Evolutionary conservation across 2,329 filamentous ascomycete species (phyloP).

Genomic region (Leptographium lundbergii): DNA sequence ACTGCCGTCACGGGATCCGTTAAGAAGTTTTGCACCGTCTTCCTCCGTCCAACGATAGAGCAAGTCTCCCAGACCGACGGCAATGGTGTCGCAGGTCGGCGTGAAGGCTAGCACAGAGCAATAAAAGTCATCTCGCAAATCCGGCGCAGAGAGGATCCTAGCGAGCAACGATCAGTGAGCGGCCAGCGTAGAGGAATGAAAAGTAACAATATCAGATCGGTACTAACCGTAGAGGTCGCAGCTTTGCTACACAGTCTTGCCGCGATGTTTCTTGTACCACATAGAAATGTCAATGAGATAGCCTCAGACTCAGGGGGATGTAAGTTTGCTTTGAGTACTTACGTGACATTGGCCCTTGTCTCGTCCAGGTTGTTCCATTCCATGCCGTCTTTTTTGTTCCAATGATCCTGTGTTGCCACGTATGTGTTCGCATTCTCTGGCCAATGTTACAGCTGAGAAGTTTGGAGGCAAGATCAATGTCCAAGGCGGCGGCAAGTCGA

Average conservation of each 20-base stretch:
- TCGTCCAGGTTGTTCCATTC: constrained; percentile 29
- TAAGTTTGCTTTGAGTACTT: background rate
- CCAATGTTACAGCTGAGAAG: constrained; percentile 42
- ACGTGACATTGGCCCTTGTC: constrained; percentile 13
- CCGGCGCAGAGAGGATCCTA: constrained; percentile 73
- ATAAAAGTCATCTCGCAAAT: constrained; percentile 90
- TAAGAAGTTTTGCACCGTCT: constrained; percentile 47
- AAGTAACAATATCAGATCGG: background rate
- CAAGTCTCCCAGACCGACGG: constrained; percentile 66
- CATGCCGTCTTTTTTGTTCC: constrained; percentile 19
- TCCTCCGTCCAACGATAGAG: constrained; percentile 85
- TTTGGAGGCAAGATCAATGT: constrained; percentile 58
- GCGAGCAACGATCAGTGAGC: constrained; percentile 51
- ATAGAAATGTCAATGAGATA: background rate
- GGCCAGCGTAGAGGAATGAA: background rate
- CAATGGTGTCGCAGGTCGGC: constrained; percentile 57
- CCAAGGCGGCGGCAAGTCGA: constrained; percentile 66
- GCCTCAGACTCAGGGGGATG: background rate
- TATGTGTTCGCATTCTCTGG: background rate
- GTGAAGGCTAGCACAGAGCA: constrained; percentile 86
- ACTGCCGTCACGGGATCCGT: constrained; percentile 31
- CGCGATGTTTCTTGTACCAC: background rate
- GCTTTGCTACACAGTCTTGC: background rate
- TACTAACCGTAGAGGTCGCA: constrained; percentile 57
- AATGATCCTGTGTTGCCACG: background rate